phyloP scores from a whole-genome alignment of 169 alveolate species.

The Plasmodium berghei region DNA sequence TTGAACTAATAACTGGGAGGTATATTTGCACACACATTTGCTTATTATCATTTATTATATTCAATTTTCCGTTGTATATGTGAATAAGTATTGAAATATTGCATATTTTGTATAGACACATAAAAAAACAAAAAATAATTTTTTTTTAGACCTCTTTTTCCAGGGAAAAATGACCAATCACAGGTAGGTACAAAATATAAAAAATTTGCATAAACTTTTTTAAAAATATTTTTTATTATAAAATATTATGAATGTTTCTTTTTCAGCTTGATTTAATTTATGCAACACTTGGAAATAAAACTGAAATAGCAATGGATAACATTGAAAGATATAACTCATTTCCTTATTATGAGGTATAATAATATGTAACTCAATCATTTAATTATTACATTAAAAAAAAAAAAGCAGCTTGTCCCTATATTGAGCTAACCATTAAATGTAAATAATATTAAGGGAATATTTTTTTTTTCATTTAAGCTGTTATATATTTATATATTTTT shows the following conservation, averaged over 20 bases:
- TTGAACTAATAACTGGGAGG: slow-evolving; percentile 86
- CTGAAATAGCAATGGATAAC: slow-evolving; percentile 17
- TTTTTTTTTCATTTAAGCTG: too few relatives aligned
- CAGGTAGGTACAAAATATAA: slow-evolving; percentile 23
- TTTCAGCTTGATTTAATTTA: slow-evolving; percentile 56
- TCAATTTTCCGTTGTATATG: too few relatives aligned
- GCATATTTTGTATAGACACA: too few relatives aligned
- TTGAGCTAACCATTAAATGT: too few relatives aligned
- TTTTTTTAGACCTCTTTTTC: slow-evolving; percentile 55
- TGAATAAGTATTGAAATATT: too few relatives aligned
- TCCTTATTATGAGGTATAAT: slow-evolving; percentile 72
- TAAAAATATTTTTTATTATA: not conserved
- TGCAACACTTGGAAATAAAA: slow-evolving; percentile 60
- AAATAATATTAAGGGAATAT: too few relatives aligned
- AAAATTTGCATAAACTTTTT: not conserved
- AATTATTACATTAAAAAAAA: not conserved
- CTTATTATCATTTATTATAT: too few relatives aligned
- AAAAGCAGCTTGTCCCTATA: not conserved
- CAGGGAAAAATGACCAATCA: slow-evolving; percentile 69
- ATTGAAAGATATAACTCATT: slow-evolving; percentile 37
- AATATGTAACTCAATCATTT: not conserved
- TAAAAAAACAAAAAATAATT: too few relatives aligned
- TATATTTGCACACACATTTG: slow-evolving; percentile 80
- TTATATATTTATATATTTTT: not conserved
- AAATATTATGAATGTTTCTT: not conserved